Conservation (phyloP, 2,329 filamentous ascomycete genomes). For the Stagonosporopsis cucurbitacearum region DNA sequence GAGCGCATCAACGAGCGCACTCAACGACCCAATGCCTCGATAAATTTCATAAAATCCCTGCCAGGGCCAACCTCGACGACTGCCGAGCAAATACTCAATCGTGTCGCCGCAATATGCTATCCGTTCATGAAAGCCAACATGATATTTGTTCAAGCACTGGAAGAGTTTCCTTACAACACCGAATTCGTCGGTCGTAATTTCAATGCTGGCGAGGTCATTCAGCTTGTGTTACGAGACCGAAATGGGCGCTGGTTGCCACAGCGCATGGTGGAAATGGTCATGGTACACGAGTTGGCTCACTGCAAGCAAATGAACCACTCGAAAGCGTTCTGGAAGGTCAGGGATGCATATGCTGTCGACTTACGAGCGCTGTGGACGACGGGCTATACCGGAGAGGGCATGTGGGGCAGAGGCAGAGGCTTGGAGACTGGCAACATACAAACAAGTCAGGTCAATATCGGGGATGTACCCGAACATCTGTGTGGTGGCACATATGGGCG, state of each 20-base stretch:
- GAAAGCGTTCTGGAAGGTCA: conserved; percentile 78
- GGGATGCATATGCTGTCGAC: conserved; percentile 74
- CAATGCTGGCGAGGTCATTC: conserved; percentile 86
- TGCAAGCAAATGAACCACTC: conserved; percentile 93
- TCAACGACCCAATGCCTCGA: conserved; percentile 76
- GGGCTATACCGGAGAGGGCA: conserved; percentile 78
- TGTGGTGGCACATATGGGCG: conserved; percentile 80
- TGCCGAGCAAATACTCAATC: conserved; percentile 46
- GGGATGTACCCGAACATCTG: conserved; percentile 62
- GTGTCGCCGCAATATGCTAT: conserved; percentile 70
- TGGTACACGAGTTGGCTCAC: conserved; percentile 91
- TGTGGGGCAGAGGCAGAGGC: conserved; percentile 77
- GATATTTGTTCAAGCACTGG: conserved; percentile 63
- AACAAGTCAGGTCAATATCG: conserved; percentile 29
- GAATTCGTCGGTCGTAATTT: conserved; percentile 91
- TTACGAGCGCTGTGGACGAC: conserved; percentile 74
- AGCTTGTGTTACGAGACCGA: conserved; percentile 77
- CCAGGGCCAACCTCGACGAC: conserved; percentile 58
- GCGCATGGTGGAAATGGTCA: conserved; percentile 87
- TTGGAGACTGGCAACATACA: conserved; percentile 57
- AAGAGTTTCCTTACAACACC: conserved; percentile 80
- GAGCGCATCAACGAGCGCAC: conserved; percentile 78
- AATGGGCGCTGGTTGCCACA: conserved; percentile 77
- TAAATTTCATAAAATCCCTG: conserved; percentile 85
- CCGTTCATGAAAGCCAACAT: conserved; percentile 62